Base-by-base conservation (phyloP, 331 rosid species). In the Quercus tomentella region DNA sequence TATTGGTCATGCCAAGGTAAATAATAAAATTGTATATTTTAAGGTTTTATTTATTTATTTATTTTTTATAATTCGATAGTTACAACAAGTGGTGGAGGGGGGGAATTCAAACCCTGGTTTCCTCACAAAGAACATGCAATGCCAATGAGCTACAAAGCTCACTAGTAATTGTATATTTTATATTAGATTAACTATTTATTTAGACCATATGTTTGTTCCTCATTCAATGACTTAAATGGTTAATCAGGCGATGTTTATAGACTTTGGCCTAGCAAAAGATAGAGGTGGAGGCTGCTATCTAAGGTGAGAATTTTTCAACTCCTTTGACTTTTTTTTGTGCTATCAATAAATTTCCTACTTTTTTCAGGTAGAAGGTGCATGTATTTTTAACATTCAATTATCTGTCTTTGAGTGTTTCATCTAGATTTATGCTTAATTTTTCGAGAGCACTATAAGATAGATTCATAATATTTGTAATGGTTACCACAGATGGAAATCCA, bases 1-100 rank as follows among this genome's bases (percentile, higher is more conserved):
- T 85, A 96, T 96, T 76, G 97, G 99, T 82, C 99, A 96, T 83
- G 98, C 99, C 75, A 96, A 96, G 97, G 99, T 89, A 76, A 63
- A 66, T 49, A 58, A 21, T 61, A 26, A 68, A 23, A 56, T 11
- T 71, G 61, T n/a, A 20, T 74, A 65, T 72, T 77, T 65, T 79
- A 43, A 33, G 52, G 49, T 41, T 41, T 41, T 41, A 9, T 41
- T 41, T 8, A 37, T 37, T 37, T 37, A 41, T 41, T 41, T 8
- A 41, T 41, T 41, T 41, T 41, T 41, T 41, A 41, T 41, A 37
- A 41, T 8, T 41, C 49, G 9, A 8, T 41, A 41, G 49, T 41
- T 8, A 41, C 49, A 41, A 41, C 49, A 41, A 41, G 49, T 41
- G 49, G 49, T 41, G 49, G 49, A 9, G 41, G 49, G 49, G 43